Percentiles rank a stretch among this genome's conserved stretches.
phyloP scores from a whole-genome alignment of 192 early-diverging fungal genomes.

The Podila epicladia region DNA sequence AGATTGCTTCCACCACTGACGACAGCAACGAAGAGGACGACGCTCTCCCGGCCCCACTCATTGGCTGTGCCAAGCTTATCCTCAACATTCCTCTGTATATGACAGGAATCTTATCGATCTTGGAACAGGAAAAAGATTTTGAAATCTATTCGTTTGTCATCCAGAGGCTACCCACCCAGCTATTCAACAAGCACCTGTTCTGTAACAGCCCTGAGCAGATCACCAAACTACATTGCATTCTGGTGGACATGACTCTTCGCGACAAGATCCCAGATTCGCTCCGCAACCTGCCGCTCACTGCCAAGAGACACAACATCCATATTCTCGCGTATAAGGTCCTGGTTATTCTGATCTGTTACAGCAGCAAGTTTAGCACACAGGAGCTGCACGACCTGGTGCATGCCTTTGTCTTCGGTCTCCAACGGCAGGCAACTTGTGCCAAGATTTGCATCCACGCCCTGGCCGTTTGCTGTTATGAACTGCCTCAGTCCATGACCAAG shows the following conservation, averaged over 20 bases:
- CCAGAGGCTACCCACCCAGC: slow-evolving; percentile 70
- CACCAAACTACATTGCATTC: slow-evolving; percentile 55
- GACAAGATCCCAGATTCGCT: slow-evolving; percentile 69
- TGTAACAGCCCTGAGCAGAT: slow-evolving; percentile 65
- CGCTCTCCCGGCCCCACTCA: slow-evolving; percentile 20
- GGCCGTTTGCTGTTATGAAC: slow-evolving; percentile 80
- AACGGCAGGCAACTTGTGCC: slow-evolving; percentile 72
- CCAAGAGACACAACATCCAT: slow-evolving; percentile 76
- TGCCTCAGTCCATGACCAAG: slow-evolving; percentile 82
- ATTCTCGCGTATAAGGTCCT: slow-evolving; percentile 69
- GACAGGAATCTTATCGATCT: slow-evolving; percentile 61
- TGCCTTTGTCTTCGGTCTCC: slow-evolving; percentile 80
- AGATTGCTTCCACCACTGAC: slow-evolving; percentile 37
- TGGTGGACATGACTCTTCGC: slow-evolving; percentile 67
- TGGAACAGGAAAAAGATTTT: slow-evolving; percentile 76
- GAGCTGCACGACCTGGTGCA: slow-evolving; percentile 76
- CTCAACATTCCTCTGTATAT: slow-evolving; percentile 65
- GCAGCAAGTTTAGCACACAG: slow-evolving; percentile 70
- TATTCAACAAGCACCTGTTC: slow-evolving; percentile 81
- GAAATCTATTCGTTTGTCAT: slow-evolving; percentile 78
- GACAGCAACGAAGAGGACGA: slow-evolving; percentile 14
- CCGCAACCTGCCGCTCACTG: slow-evolving; percentile 60
- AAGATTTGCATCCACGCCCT: slow-evolving; percentile 86
- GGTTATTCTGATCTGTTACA: slow-evolving; percentile 72
- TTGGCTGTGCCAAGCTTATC: slow-evolving; percentile 57